phyloP scores from a whole-genome alignment of 1,284 basidiomycete species.

The Ustilago xerochloae region DNA sequence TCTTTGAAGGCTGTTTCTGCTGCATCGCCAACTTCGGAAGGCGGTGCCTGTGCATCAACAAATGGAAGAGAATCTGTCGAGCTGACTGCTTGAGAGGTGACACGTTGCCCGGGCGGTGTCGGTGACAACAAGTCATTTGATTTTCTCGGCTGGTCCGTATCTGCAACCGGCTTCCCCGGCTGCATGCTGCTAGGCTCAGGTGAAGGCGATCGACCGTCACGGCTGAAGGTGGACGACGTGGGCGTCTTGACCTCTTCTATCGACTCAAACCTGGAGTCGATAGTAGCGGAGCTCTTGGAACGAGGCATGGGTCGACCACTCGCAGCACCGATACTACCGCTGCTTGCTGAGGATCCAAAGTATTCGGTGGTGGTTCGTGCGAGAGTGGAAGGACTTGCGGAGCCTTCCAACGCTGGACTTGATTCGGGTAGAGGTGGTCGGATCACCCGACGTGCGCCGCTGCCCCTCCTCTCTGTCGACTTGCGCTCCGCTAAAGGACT shows the following conservation, averaged over 20 bases:
- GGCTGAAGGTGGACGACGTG: slow-evolving; percentile 27
- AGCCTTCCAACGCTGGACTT: slow-evolving; percentile 23
- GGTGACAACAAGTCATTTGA: slow-evolving; percentile 24
- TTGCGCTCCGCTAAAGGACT: slow-evolving; percentile 50
- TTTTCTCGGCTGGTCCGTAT: neutral
- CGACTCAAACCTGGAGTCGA: slow-evolving; percentile 39
- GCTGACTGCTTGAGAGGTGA: slow-evolving; percentile 40
- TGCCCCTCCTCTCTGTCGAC: slow-evolving; percentile 26
- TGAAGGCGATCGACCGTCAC: slow-evolving; percentile 14
- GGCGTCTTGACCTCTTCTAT: slow-evolving; percentile 53
- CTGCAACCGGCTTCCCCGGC: slow-evolving; percentile 5
- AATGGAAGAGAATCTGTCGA: slow-evolving; percentile 55
- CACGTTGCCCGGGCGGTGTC: slow-evolving; percentile 3
- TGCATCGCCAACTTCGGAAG: slow-evolving; percentile 16
- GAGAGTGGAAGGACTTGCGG: slow-evolving; percentile 27
- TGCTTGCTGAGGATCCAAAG: slow-evolving; percentile 29
- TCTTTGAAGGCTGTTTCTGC: neutral
- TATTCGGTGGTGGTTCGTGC: slow-evolving; percentile 28
- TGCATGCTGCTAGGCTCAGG: slow-evolving; percentile 5
- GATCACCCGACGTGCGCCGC: slow-evolving; percentile 31
- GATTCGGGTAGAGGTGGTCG: slow-evolving; percentile 41
- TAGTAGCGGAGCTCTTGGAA: slow-evolving; percentile 20
- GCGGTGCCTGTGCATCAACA: slow-evolving; percentile 35
- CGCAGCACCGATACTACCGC: slow-evolving; percentile 17
- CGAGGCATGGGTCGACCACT: slow-evolving; percentile 20